Percentiles rank a stretch among this genome's conserved stretches.
phyloP scores from a whole-genome alignment of 768 basidiomycete species.

The Tylopilus vinaceipallidus region DNA sequence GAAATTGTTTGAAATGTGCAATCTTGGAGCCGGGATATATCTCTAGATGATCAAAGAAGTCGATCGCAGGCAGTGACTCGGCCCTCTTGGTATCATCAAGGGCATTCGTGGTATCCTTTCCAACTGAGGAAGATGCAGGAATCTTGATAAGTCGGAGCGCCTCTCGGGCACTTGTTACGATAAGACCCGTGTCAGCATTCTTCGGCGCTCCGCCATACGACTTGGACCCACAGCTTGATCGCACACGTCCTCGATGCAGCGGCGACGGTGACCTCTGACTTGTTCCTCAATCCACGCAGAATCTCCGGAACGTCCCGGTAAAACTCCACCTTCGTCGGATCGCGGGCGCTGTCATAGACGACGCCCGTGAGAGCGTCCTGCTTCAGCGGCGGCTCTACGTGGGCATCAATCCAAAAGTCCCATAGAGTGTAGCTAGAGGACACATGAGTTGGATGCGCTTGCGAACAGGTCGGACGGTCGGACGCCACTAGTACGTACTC shows the following conservation, averaged over 20 bases:
- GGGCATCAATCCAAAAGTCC: slow-evolving; percentile 86
- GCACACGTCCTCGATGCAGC: slow-evolving; percentile 75
- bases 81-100: slow-evolving; percentile 12
- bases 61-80: slow-evolving; percentile 45
- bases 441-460: not conserved
- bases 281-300: slow-evolving; percentile 50
- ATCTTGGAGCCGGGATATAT: slow-evolving; percentile 84
- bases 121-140: slow-evolving; percentile 36
- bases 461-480: slow-evolving; percentile 4
- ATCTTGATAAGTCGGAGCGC: slow-evolving; percentile 66
- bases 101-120: slow-evolving; percentile 21
- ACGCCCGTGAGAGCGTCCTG: slow-evolving; percentile 34
- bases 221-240: slow-evolving; percentile 55
- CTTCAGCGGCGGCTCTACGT: slow-evolving; percentile 59
- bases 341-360: slow-evolving; percentile 24
- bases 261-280: slow-evolving; percentile 53
- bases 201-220: no score
- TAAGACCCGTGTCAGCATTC: not conserved
- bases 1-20: slow-evolving; percentile 73
- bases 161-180: slow-evolving; percentile 58
- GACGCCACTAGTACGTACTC: slow-evolving; percentile 48
- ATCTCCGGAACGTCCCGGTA: slow-evolving; percentile 78
- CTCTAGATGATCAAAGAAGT: slow-evolving; percentile 68
- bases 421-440: slow-evolving; percentile 73
- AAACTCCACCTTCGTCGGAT: slow-evolving; percentile 50